Evolutionary conservation across 1,284 basidiomycete genomes (phyloP), one percentile per base, ranked within the genome.

Genomic region (Kalmanozyma brasiliensis): DNA sequence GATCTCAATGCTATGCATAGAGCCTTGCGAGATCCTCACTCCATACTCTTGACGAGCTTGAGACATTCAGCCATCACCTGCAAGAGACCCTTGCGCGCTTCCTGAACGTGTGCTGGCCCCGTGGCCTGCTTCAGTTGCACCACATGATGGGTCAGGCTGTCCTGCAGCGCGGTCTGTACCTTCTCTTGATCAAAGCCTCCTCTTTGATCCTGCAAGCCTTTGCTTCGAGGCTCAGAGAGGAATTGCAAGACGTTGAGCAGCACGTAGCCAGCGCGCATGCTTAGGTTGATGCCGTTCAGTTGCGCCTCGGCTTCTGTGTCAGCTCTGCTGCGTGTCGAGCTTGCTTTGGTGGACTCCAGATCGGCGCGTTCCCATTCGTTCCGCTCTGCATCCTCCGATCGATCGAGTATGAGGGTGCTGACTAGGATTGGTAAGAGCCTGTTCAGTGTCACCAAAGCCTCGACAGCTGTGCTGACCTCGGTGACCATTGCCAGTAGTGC

Each of bases 1-100:
- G n/a, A 32, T 32, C 8, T 14, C 30, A 32, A 8, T 34, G 5
- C 14, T 34, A 34, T 34, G 10, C 6, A 16, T 14, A 22, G 11
- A 40, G n/a, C n/a, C n/a, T n/a, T n/a, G n/a, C 7, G 11, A 23
- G 13, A 45, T 13, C 19, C 26, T 13, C 26, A 22, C 32, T 48
- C 33, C 16, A 52, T 30, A 10, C 52, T 53, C 34, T 46, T 43
- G 20, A 40, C 52, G 16, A 57, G 9, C 34, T 59, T 65, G 32
- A 65, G 38, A 16, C 62, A 65, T 26, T 65, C 51, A n/a, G 56
- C 56, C 43, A 65, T 20, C 17, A 55, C 51, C 42, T 65, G 51
- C 8, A 65, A 26, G 11, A 65, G 46, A 23, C 49, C 47, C 17
- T 59, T 53, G 34, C 62, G 56, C 19, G 56, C 51, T 40, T 65